Evolutionary conservation across 257 asterid species (phyloP).

Genomic region (Henckelia pumila): DNA sequence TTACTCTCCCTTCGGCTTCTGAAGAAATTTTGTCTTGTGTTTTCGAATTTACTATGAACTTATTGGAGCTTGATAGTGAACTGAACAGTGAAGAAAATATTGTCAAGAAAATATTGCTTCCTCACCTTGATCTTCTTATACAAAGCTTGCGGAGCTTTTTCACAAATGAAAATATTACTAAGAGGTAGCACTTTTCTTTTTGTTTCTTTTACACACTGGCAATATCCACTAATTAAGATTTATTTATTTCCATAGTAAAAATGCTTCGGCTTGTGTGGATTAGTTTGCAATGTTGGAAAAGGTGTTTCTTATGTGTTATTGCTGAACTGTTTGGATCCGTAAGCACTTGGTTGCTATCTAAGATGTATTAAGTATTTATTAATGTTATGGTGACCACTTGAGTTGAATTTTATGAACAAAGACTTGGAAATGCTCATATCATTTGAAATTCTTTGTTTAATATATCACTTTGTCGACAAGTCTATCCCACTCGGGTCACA

Average conservation of each 20-base stretch:
- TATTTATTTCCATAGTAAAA: not conserved
- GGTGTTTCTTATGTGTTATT: not conserved
- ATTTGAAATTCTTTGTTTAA: not conserved
- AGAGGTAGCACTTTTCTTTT: conserved; percentile 46
- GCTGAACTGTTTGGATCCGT: not conserved
- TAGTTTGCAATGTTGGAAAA: not conserved
- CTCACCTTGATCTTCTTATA: conserved; percentile 67
- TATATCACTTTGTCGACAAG: not conserved
- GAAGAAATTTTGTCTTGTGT: conserved; percentile 59
- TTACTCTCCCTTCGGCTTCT: conserved; percentile 67
- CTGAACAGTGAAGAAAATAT: conserved; percentile 44
- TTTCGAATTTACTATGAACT: conserved; percentile 72
- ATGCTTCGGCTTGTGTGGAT: conserved; percentile 6
- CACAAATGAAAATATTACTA: conserved; percentile 40
- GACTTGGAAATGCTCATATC: not conserved
- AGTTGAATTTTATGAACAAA: conserved; percentile 1
- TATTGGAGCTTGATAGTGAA: conserved; percentile 71
- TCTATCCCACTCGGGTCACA: not conserved
- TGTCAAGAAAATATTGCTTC: conserved; percentile 52
- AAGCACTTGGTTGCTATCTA: not conserved
- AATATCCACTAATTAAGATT: not conserved
- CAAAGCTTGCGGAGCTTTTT: conserved; percentile 58
- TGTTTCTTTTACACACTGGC: conserved; percentile 1
- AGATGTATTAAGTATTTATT: conserved; percentile 3
- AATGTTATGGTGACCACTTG: not conserved